Percentiles rank a stretch among this genome's conserved stretches.
Conservation (phyloP, 2,329 filamentous ascomycete species). For the Monosporascus sp. region DNA sequence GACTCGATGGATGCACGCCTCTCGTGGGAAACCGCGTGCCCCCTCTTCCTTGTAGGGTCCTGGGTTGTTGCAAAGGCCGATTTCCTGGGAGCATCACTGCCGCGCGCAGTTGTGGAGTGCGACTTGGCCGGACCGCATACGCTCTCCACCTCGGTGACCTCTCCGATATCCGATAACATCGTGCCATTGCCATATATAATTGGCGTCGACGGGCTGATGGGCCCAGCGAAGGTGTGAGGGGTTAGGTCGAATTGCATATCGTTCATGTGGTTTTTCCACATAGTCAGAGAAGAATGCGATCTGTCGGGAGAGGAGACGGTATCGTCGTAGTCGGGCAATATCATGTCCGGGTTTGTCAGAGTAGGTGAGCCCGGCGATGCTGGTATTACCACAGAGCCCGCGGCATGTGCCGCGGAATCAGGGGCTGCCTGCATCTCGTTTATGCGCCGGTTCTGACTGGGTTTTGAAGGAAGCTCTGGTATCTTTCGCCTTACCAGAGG, state of each 20-base stretch:
- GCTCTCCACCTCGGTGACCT: conserved; percentile 49
- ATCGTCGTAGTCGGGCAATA: conserved; percentile 70
- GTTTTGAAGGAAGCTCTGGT: conserved; percentile 1
- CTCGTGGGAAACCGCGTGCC: conserved; percentile 35
- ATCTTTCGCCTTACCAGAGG: neutral
- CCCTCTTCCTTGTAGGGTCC: conserved; percentile 41
- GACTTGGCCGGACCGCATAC: conserved; percentile 37
- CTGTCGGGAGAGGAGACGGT: conserved; percentile 47
- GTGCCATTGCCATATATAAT: conserved; percentile 67
- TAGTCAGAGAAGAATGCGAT: conserved; percentile 45
- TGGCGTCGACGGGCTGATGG: conserved; percentile 51
- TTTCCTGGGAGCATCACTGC: conserved; percentile 21
- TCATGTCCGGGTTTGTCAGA: conserved; percentile 91
- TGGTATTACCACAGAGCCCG: conserved; percentile 14
- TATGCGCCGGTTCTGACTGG: conserved; percentile 5
- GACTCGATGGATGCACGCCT: conserved; percentile 55
- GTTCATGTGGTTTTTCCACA: conserved; percentile 44
- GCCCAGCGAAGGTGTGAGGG: conserved; percentile 33
- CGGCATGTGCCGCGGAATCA: conserved; percentile 13
- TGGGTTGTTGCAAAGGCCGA: conserved; percentile 25
- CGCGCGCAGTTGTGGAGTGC: conserved; percentile 27
- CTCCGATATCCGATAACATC: conserved; percentile 62
- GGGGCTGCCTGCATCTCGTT: conserved; percentile 19
- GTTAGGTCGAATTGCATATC: conserved; percentile 40
- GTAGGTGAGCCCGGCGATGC: conserved; percentile 70